Base-by-base conservation (phyloP, 192 early-diverging fungal species). In the Rhizophagus prolifer region DNA sequence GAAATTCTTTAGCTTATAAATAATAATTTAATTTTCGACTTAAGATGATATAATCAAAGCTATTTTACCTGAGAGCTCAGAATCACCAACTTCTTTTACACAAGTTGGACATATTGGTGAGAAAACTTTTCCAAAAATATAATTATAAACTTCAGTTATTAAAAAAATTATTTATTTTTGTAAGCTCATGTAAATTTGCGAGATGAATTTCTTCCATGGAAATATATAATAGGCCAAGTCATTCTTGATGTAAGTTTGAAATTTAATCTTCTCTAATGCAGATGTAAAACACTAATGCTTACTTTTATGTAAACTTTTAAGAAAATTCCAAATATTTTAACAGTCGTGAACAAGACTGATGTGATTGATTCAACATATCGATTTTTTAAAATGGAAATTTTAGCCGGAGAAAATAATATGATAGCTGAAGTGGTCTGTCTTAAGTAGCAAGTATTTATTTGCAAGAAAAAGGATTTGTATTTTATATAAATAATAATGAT, bases 341-440 rank as follows among this genome's bases (percentile, higher is more conserved):
- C 94, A 4, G 96, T 99, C 6, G 96, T 99, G 63, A 99, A 99
- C 87, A 99, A 99, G 84, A 92, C 92, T 16, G 94, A 95, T 78
- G 88, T 86, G 36, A 99, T 99, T 54, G 96, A 99, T 82, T 93
- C 92, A 80, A 96, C 94, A 0, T 99, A 95, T 85, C 89, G 98
- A 58, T 94, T 94, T 79, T 99, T 99, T 83, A 86, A 94, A 68
- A 97, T 99, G 96, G 98, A 99, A 79, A 81, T 99, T 19, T 80
- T 99, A 12, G 97, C 95, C 9, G 96, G 97, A 44, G 86, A 91
- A n/a, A 82, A 91, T 46, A 86, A 97, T 74, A 93, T 95, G 86
- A 82, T 96, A 54, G 92, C 96, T 0, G 91, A 94, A 80, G 86
- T 97, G 81, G 93, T 95, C 87, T 72, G 73, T 31, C 50, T 50